These are phyloP conservation scores for Colletotrichum tropicale DNA, from an alignment of 2,329 filamentous ascomycete genomes.

Conservation along the genomic window DNA sequence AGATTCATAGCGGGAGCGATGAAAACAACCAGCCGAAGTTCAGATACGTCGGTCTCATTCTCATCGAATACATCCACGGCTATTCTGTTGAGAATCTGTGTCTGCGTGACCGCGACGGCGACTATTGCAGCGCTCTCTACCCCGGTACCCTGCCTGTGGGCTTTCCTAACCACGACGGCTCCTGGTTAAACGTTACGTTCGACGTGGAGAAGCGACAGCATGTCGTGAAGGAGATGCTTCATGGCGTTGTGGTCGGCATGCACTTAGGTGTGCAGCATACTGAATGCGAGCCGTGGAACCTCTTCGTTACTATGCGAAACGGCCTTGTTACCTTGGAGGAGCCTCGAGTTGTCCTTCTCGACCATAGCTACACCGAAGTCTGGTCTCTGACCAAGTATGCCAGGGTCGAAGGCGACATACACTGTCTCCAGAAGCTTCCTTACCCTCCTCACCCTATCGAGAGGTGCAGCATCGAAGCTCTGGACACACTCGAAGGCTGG, in stretches of 20 bases:
- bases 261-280: background rate
- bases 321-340: accelerated
- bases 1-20: accelerated
- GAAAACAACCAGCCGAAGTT: background rate
- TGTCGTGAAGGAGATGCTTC: background rate
- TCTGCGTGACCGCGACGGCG: accelerated
- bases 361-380: background rate
- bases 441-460: background rate
- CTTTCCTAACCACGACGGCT: too few species aligned
- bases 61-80: background rate
- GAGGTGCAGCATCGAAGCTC: accelerated
- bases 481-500: accelerated
- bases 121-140: background rate
- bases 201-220: background rate
- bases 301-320: background rate
- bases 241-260: background rate
- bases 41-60: background rate
- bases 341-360: background rate
- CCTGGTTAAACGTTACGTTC: too few species aligned
- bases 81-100: background rate
- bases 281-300: slow-evolving; percentile 30
- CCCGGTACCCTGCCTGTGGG: background rate
- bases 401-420: accelerated
- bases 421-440: background rate
- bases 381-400: background rate